These are phyloP conservation scores for Epichloe scottii DNA, from an alignment of 2,329 filamentous ascomycete species.

Conservation along the genomic window DNA sequence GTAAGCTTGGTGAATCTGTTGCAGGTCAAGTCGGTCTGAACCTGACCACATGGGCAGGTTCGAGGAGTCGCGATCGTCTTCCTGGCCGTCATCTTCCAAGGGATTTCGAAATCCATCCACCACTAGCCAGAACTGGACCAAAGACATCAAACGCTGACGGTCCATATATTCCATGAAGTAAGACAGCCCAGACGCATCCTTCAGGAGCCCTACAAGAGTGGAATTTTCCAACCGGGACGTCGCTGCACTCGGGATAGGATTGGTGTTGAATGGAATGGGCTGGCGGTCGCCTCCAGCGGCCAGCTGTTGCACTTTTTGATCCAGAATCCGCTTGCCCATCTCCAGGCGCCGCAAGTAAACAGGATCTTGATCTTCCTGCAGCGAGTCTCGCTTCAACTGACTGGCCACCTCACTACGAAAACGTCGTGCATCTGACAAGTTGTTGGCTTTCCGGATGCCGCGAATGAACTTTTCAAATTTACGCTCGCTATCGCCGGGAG, in stretches of 20 bases:
- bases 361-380: slow-evolving; percentile 66
- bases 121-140: slow-evolving; percentile 97
- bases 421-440: slow-evolving; percentile 81
- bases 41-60: slow-evolving; percentile 61
- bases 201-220: slow-evolving; percentile 72
- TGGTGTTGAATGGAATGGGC: slow-evolving; percentile 13
- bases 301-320: slow-evolving; percentile 77
- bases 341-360: slow-evolving; percentile 82
- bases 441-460: slow-evolving; percentile 76
- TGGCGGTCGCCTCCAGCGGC: slow-evolving; percentile 50
- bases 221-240: slow-evolving; percentile 61
- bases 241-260: slow-evolving; percentile 15
- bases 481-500: slow-evolving; percentile 72
- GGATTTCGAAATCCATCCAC: slow-evolving; percentile 94
- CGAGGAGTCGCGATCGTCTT: slow-evolving; percentile 51
- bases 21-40: slow-evolving; percentile 75
- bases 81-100: slow-evolving; percentile 60
- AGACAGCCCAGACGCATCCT: slow-evolving; percentile 79
- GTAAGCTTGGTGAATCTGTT: slow-evolving; percentile 85
- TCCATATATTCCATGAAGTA: slow-evolving; percentile 99
- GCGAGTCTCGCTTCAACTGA: slow-evolving; percentile 75
- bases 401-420: slow-evolving; percentile 88
- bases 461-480: slow-evolving; percentile 92
- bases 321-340: slow-evolving; percentile 78
- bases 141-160: slow-evolving; percentile 67